Evolutionary conservation across 75 land plant species (phyloP), one percentile per base, ranked within the genome.

Genomic region (Cryptomeria japonica): DNA sequence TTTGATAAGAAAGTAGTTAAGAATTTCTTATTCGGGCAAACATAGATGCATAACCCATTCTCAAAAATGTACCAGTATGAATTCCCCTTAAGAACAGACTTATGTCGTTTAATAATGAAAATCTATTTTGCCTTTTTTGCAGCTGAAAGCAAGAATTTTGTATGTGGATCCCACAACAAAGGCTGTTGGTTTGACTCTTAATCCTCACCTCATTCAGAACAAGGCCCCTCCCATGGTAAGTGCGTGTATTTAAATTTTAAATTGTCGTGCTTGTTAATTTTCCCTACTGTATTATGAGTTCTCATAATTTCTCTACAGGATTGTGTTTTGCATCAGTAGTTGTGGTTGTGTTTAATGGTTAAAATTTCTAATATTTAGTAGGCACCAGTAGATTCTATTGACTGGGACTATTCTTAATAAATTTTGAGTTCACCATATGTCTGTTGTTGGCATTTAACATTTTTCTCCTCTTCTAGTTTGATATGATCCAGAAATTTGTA

Each of bases 101-200:
- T 34, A 6, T 75, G 34, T 47, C 15, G 1, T 58, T 73, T 32
- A 37, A 64, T 68, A 84, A 28, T 73, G 55, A 44, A 4, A 85
- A 13, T 76, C 28, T 47, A 5, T n/a, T 84, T 85, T 87, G 85
- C 32, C 38, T 88, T 44, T 38, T 61, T 70, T 41, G 39, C 90
- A 98, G 99, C 89, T 98, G 73, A 96, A 90, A 92, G 99, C 97
- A 88, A 94, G 99, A 36, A 95, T 98, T 83, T 87, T 98, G 28
- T 98, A 93, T 89, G 89, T 98, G 87, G 96, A 98, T 91, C 96
- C 97, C 19, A 90, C 89, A 51, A 90, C 93, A 32, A 97, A 98
- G 90, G 93, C 93, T 86, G 87, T 98, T 90, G 99, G 99, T 10
- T 85, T 97, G 84, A 97, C 97, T 31, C 79, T 98, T 87, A 97